Conservation (phyloP, 2,329 filamentous ascomycete species). For the Rhynchosporium graminicola region DNA sequence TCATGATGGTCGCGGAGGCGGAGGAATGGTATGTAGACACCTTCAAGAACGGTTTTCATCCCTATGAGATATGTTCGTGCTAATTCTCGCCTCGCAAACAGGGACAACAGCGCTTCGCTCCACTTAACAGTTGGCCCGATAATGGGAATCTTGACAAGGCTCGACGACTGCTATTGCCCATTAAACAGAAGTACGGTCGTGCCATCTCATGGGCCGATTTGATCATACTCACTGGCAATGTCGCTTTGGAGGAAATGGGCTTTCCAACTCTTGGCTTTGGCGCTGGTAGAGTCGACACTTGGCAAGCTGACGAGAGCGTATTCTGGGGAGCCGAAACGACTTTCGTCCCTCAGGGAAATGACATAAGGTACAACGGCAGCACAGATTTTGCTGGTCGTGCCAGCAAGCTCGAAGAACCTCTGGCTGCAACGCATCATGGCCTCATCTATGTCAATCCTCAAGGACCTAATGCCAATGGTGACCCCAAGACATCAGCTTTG, state of each 20-base stretch:
- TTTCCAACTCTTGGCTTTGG: slow-evolving; percentile 58
- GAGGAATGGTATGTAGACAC: slow-evolving; percentile 45
- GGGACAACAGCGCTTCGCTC: slow-evolving; percentile 62
- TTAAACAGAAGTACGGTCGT: slow-evolving; percentile 64
- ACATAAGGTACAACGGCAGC: slow-evolving; percentile 54
- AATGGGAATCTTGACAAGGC: slow-evolving; percentile 63
- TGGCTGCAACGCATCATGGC: slow-evolving; percentile 60
- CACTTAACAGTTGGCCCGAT: slow-evolving; percentile 64
- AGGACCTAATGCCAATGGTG: slow-evolving; percentile 58
- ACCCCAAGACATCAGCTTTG: slow-evolving; percentile 54
- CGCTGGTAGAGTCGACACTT: slow-evolving; percentile 58
- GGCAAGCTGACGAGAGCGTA: slow-evolving; percentile 60
- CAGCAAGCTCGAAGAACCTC: slow-evolving; percentile 47
- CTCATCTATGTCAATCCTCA: slow-evolving; percentile 65
- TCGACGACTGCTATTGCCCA: slow-evolving; percentile 60
- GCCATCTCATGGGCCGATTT: slow-evolving; percentile 64
- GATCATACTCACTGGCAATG: slow-evolving; percentile 58
- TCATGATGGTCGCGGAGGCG: slow-evolving; percentile 58
- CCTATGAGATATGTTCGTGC: background rate
- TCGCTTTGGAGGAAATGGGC: slow-evolving; percentile 61
- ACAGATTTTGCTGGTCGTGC: slow-evolving; percentile 34
- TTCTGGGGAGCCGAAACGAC: slow-evolving; percentile 60
- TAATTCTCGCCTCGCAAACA: background rate
- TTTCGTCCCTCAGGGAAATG: slow-evolving; percentile 37
- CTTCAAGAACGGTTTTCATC: background rate